Base-by-base conservation (phyloP, 345 rosid species). In the Cardiospermum halicacabum region DNA sequence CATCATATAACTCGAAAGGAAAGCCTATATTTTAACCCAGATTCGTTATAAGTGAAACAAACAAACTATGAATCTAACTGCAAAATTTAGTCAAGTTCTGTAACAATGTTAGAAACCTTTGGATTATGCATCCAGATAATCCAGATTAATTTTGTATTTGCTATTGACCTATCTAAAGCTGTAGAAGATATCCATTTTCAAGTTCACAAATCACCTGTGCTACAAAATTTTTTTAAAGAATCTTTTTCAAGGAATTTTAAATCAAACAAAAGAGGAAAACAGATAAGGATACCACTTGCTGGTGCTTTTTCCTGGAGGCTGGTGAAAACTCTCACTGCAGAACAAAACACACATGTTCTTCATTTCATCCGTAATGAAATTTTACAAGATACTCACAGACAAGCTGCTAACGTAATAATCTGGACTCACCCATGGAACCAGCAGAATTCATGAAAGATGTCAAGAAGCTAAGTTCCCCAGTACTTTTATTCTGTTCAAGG, bases 281-380 rank as follows among this genome's bases (percentile, higher is more conserved):
- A 43, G 63, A 67, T 3, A 82, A 84, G 89, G 82, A 84, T 92
- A 92, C 98, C 92, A 69, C 84, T 90, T 54, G 68, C 7, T 34
- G 97, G 97, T 16, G 98, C 97, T 58, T 86, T 85, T 72, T 90
- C 98, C 75, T 93, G 98, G 74, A 90, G 37, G 80, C 97, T 82
- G 58, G 98, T 93, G 75, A 93, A 93, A 45, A 93, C 92, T 72
- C 97, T 82, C 65, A 87, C 96, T 93, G 89, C 75, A 60, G 66
- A 45, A 62, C 39, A 76, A 39, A 40, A 65, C 58, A 40, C 28
- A 4, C 22, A 43, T 58, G 26, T 11, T 11, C 13, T 27, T 42
- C 27, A 25, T 19, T 54, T 27, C 16, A 15, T 37, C 5, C 7
- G 19, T 56, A 39, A 48, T 0, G 48, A 39, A 36, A 9, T 5